A percentile compares a stretch with the other conserved stretches of the same genome.
Conservation (phyloP, 805 yeast genomes). For the Yarrowia yakushimensis region DNA sequence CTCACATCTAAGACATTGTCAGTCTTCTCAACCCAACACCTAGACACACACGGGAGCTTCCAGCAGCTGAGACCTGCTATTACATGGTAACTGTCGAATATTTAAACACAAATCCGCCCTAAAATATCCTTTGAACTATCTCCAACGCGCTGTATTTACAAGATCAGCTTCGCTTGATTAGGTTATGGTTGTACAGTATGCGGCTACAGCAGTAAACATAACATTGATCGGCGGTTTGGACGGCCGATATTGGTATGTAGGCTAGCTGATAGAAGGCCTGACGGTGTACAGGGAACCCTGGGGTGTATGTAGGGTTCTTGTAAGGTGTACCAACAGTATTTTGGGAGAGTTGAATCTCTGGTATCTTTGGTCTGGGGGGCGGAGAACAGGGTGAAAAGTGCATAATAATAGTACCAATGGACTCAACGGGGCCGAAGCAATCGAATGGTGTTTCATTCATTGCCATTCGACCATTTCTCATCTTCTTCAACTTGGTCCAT, state of each 20-base stretch:
- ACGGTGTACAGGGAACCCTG: neutral
- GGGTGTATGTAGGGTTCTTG: neutral
- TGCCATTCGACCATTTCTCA: neutral
- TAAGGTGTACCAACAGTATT: neutral
- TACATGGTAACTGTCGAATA: neutral
- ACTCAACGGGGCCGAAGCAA: neutral
- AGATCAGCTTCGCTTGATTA: neutral
- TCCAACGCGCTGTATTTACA: neutral
- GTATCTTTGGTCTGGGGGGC: neutral
- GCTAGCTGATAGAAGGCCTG: neutral
- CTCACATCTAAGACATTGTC: neutral
- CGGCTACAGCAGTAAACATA: slow-evolving; percentile 22
- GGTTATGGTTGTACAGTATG: slow-evolving; percentile 9
- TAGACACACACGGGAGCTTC: neutral
- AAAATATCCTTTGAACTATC: neutral
- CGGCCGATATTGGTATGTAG: neutral
- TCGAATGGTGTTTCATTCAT: neutral
- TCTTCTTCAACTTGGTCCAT: neutral
- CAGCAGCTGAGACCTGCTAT: no score
- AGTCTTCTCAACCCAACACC: neutral
- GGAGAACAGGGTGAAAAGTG: neutral
- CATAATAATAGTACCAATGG: no score
- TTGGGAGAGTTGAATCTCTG: neutral
- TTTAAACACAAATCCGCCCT: neutral
- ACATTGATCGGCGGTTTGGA: neutral